Conservation (phyloP, 306 rosid genomes). For the Purshia tridentata region DNA sequence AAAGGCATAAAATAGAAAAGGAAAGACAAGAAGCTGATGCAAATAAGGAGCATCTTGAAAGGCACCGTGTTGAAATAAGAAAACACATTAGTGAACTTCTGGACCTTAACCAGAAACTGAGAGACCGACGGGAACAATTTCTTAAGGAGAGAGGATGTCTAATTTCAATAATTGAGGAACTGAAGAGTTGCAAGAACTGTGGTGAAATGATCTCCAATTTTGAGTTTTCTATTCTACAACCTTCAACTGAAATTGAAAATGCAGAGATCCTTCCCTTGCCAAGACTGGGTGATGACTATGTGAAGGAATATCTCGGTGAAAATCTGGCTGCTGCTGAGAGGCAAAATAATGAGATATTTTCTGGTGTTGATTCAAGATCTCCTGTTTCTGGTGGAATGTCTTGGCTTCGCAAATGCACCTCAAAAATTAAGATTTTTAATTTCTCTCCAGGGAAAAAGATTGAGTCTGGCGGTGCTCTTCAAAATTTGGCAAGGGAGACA, state of each 20-base stretch:
- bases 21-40: constrained; percentile 72
- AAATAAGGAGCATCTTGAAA: constrained; percentile 66
- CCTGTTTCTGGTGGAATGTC: constrained; percentile 74
- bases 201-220: constrained; percentile 70
- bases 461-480: constrained; percentile 47
- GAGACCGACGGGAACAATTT: constrained; percentile 70
- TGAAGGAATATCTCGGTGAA: constrained; percentile 42
- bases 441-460: constrained; percentile 62
- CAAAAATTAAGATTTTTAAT: constrained; percentile 81
- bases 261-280: constrained; percentile 61
- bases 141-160: constrained; percentile 70
- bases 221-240: constrained; percentile 65
- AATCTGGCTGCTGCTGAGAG: constrained; percentile 39
- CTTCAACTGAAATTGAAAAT: constrained; percentile 58
- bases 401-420: constrained; percentile 87
- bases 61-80: constrained; percentile 73
- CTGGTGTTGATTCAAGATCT: constrained; percentile 43
- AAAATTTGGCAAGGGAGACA: constrained; percentile 40
- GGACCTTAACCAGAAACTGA: constrained; percentile 69
- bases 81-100: constrained; percentile 81
- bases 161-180: constrained; percentile 64
- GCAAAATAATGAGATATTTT: constrained; percentile 47
- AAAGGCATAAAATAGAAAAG: constrained; percentile 67
- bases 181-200: constrained; percentile 66
- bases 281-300: constrained; percentile 42